Conservation (phyloP, 2,329 filamentous ascomycete species). For the Fusarium siculi region DNA sequence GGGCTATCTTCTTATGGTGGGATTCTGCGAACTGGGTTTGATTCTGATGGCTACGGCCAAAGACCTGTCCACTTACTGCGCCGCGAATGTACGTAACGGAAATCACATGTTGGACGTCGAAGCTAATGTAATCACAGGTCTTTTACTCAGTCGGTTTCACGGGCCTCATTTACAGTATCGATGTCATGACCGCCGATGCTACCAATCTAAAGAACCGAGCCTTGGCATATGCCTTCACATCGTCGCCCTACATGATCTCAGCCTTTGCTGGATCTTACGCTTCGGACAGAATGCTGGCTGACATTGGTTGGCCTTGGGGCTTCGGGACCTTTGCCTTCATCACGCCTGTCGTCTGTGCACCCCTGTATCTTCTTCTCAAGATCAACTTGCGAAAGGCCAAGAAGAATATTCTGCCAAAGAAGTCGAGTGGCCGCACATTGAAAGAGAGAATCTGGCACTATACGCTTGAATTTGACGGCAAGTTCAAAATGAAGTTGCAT, state of each 20-base stretch:
- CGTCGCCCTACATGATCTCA: constrained; percentile 58
- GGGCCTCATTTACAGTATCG: constrained; percentile 10
- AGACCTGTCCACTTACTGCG: constrained; percentile 55
- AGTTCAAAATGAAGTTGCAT: not conserved
- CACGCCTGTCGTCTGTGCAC: constrained; percentile 61
- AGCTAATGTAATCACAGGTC: not conserved
- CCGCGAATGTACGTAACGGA: constrained; percentile 55
- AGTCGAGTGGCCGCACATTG: constrained; percentile 56
- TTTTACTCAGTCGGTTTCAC: constrained; percentile 17
- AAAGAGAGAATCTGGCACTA: constrained; percentile 62
- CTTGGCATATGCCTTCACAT: constrained; percentile 51
- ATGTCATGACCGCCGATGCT: constrained; percentile 17
- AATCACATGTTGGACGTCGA: rapidly evolving
- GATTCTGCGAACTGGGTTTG: constrained; percentile 56
- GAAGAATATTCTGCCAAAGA: constrained; percentile 53
- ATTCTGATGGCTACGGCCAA: constrained; percentile 70
- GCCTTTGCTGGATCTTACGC: constrained; percentile 53
- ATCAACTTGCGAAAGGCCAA: constrained; percentile 66
- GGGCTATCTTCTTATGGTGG: constrained; percentile 12
- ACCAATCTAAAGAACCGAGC: constrained; percentile 17
- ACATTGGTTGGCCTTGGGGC: constrained; percentile 51
- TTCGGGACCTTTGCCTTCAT: constrained; percentile 73
- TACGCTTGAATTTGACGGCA: constrained; percentile 67
- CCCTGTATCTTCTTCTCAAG: constrained; percentile 64
- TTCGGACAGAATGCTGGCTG: constrained; percentile 42